Evolutionary conservation across 163 green algal genomes (phyloP).

Genomic region (Chlorella variabilis): DNA sequence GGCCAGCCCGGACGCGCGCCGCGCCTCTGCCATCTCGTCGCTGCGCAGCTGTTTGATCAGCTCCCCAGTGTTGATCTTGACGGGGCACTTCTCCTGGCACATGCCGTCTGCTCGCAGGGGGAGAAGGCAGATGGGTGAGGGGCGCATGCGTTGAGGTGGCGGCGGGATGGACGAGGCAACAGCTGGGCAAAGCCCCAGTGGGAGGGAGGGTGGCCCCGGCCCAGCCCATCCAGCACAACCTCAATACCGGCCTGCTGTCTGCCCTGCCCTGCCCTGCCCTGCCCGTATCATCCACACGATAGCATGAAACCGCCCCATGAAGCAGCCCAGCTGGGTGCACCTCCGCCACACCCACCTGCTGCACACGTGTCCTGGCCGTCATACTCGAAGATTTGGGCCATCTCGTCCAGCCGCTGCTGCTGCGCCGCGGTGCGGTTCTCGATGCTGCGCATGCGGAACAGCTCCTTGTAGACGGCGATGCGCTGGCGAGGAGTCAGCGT

Average conservation of each 20-base stretch:
- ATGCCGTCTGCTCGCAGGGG: slow-evolving; percentile 85
- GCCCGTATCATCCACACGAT: too few relatives aligned
- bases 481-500: slow-evolving; percentile 95
- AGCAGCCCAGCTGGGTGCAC: too few relatives aligned
- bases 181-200: too few relatives aligned
- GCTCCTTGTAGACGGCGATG: slow-evolving; percentile 93
- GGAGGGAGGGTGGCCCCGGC: too few relatives aligned
- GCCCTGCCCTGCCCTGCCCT: background rate
- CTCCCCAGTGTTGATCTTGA: slow-evolving; percentile 98
- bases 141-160: background rate
- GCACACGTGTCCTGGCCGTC: slow-evolving; percentile 92
- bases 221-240: background rate
- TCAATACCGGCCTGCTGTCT: too few relatives aligned
- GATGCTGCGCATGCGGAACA: slow-evolving; percentile 81
- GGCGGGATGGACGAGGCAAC: background rate
- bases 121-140: background rate
- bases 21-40: slow-evolving; percentile 67
- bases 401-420: slow-evolving; percentile 70
- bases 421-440: slow-evolving; percentile 48
- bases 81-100: slow-evolving; percentile 99
- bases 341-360: slow-evolving; percentile 50
- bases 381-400: slow-evolving; percentile 78
- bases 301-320: too few relatives aligned
- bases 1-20: slow-evolving; percentile 37
- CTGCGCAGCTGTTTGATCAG: slow-evolving; percentile 89